These are phyloP conservation scores for Butyriboletus loyo DNA, from an alignment of 768 basidiomycete species.

Conservation along the genomic window DNA sequence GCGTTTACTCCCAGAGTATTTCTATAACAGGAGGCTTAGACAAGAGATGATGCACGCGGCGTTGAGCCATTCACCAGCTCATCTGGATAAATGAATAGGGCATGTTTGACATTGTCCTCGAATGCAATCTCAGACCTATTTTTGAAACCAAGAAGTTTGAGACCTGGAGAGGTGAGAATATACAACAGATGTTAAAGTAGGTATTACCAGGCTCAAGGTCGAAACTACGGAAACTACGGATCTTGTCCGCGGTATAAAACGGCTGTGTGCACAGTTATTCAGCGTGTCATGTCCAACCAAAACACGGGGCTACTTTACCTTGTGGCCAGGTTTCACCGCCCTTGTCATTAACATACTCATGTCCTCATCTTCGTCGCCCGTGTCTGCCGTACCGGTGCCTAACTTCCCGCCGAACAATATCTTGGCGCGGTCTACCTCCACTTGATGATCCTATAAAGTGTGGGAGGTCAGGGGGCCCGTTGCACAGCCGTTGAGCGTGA, in stretches of 20 bases:
- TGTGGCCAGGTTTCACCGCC: conserved; percentile 47
- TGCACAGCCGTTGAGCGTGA: background rate
- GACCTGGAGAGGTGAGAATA: conserved; percentile 41
- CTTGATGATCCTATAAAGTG: conserved; percentile 25
- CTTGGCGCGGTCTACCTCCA: conserved; percentile 25
- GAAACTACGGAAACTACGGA: conserved; percentile 77
- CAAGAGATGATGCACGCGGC: background rate
- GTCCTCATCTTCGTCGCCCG: conserved; percentile 35
- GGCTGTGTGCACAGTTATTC: conserved; percentile 43
- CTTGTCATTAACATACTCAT: conserved; percentile 37
- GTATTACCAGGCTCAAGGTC: conserved; percentile 69
- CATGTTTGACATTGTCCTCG: conserved; percentile 91
- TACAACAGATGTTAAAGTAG: background rate
- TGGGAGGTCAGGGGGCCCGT: conserved; percentile 2
- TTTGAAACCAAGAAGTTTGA: conserved; percentile 94
- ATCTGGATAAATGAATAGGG: conserved; percentile 87
- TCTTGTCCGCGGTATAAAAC: conserved; percentile 82
- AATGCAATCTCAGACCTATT: conserved; percentile 63
- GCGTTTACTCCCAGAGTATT: conserved; percentile 87
- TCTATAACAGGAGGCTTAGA: conserved; percentile 32
- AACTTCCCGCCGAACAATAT: conserved; percentile 34
- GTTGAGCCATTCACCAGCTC: conserved; percentile 58
- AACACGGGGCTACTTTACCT: conserved; percentile 36
- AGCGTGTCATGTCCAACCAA: background rate
- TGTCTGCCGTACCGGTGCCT: conserved; percentile 34